These are phyloP conservation scores for Suhomyces yuchorum DNA, from an alignment of 1,139 yeast species.

Conservation along the genomic window DNA sequence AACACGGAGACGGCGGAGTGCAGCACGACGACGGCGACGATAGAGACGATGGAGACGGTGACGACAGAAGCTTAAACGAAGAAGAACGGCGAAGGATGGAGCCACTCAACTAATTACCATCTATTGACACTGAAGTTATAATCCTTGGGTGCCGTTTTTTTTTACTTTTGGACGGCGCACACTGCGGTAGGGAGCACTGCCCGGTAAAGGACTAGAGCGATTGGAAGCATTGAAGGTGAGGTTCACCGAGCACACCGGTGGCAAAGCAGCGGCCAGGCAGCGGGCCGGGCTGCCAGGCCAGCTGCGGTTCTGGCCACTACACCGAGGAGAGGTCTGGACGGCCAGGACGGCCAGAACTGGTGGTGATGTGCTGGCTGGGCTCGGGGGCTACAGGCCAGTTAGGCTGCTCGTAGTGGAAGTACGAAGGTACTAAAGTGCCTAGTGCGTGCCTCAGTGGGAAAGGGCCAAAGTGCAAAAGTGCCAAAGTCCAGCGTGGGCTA, in stretches of 20 bases:
- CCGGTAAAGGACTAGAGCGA: neutral
- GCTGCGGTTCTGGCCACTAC: too few species aligned
- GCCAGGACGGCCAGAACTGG: too few species aligned
- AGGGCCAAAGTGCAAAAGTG: too few species aligned
- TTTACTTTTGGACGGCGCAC: constrained; percentile 6
- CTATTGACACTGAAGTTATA: neutral
- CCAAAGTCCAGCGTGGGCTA: too few species aligned
- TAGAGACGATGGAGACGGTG: neutral
- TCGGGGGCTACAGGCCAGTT: too few species aligned
- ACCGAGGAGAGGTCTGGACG: too few species aligned
- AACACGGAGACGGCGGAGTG: neutral
- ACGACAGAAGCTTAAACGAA: neutral
- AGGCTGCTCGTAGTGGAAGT: neutral
- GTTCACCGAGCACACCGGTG: neutral
- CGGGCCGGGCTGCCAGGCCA: too few species aligned
- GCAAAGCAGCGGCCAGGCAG: too few species aligned
- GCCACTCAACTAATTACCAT: neutral
- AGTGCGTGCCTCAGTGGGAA: too few species aligned
- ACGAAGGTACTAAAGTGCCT: neutral
- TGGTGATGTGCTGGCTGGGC: too few species aligned
- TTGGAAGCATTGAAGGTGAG: neutral
- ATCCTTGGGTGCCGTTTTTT: constrained; percentile 10
- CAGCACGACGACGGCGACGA: neutral
- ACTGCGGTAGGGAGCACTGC: constrained; percentile 6
- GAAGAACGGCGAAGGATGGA: neutral